Evolutionary conservation across 208 protist genomes (phyloP), one percentile per base, ranked within the genome.

Genomic region (Wallacemonas sp.): DNA sequence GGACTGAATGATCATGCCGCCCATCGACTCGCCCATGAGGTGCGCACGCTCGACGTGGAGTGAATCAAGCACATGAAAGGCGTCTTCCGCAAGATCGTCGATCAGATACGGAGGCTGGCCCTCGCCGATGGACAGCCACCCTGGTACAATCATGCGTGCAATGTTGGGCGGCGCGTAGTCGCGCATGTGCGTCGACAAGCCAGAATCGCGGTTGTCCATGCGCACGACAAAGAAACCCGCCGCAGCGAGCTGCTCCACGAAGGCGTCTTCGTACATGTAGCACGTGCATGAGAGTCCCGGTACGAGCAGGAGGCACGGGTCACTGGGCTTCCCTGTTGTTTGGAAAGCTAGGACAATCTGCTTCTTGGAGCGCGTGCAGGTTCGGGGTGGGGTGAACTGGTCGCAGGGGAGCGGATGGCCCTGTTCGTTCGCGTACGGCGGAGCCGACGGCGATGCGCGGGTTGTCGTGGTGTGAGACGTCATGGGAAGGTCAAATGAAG

Each of bases 321-420:
- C 37, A 9, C 19, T 27, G 1, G 81, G 74, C 59, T 88, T 67
- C 38, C 87, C 87, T 46, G 83, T 85, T 58, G 75, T 83, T 29
- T 88, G 83, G 37, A 90, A 93, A 59, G 83, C 90, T 0, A 93
- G 46, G 15, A 83, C 55, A 27, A 93, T 93, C 2, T 63, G 66
- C 44, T 67, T 59, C 0, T 64, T 34, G 38, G 67, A 77, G 17
- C 38, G 71, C 55, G 2, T 85, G 39, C 57, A 73, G 68, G 67
- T 92, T 71, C 19, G 67, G 57, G 8, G 73, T 81, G 53, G 39
- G 71, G 4, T 58, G 66, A 0, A 87, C 63, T n/a, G n/a, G 3
- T 36, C 62, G 21, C 17, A 52, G 10, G 9, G 44, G 2, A 26
- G 36, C 32, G 39, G 57, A 9, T 42, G 57, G 57, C 26, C 26